Conservation (phyloP, 176 grass and related monocot species). For the Raddia distichophylla region DNA sequence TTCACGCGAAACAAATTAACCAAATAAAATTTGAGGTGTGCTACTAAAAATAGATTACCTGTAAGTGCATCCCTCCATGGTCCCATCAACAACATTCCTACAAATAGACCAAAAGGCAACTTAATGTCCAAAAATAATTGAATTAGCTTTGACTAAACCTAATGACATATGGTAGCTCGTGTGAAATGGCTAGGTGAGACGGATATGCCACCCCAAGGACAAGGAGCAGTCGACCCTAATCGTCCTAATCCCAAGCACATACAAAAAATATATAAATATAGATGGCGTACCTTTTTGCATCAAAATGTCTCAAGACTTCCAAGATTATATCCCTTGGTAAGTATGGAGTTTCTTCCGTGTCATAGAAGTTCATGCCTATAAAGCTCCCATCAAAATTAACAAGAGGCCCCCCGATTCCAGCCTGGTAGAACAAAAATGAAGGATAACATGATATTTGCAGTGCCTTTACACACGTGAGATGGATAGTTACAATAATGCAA, state of each 20-base stretch:
- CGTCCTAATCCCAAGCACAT: not conserved
- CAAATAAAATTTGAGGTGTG: not conserved
- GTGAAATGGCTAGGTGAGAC: not conserved
- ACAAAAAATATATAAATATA: not conserved
- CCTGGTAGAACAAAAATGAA: not conserved
- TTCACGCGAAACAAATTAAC: not conserved
- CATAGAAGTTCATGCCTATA: constrained; percentile 17
- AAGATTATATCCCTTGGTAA: constrained; percentile 4
- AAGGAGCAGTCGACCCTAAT: no score
- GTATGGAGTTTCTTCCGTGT: not conserved
- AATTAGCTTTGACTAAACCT: not conserved
- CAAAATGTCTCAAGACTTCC: not conserved
- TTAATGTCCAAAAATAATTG: not conserved
- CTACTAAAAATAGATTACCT: not conserved
- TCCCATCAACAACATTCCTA: not conserved
- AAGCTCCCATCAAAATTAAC: not conserved
- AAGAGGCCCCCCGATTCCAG: constrained; percentile 1
- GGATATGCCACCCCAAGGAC: not conserved
- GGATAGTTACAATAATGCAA: not conserved
- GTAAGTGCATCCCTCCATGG: not conserved
- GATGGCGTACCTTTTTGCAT: not conserved
- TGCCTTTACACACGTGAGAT: not conserved
- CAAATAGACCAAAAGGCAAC: not conserved
- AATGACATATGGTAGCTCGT: not conserved
- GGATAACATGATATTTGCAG: not conserved